phyloP scores from a whole-genome alignment of 2,329 filamentous ascomycete species.

The Cytospora chrysosperma region DNA sequence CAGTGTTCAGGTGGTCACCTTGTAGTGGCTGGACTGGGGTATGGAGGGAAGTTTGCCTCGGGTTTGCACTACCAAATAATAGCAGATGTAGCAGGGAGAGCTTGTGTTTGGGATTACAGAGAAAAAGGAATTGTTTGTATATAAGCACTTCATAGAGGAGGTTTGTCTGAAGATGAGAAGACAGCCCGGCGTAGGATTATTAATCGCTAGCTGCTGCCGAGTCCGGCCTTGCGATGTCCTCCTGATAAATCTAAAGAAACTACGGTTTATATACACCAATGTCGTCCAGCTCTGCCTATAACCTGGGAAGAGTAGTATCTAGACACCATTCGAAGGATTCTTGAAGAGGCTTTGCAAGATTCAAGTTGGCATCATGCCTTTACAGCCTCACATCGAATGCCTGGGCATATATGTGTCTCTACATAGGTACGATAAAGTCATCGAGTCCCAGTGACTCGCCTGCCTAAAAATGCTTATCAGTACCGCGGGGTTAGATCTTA shows the following conservation, averaged over 20 bases:
- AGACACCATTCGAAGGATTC: too few species aligned
- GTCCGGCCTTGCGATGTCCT: not conserved
- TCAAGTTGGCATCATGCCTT: not conserved
- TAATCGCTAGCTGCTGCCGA: not conserved
- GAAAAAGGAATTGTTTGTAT: not conserved
- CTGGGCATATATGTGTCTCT: too few species aligned
- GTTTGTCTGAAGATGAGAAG: not conserved
- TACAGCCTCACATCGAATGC: not conserved
- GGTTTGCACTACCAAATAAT: not conserved
- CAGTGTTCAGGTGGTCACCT: not conserved
- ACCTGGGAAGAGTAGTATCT: too few species aligned
- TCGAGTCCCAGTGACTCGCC: not conserved
- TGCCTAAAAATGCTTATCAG: not conserved
- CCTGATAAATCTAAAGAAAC: not conserved
- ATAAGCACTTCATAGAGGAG: not conserved
- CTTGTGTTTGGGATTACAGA: not conserved
- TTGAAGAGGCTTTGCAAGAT: not conserved
- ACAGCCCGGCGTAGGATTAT: not conserved
- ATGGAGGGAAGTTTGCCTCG: not conserved
- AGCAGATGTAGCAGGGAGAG: not conserved
- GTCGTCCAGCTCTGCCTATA: not conserved
- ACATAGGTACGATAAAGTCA: not conserved
- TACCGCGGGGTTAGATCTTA: not conserved
- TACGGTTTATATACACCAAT: not conserved
- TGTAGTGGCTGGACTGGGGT: not conserved